phyloP scores from a whole-genome alignment of 169 alveolate genomes.

The Besnoitia besnoiti region DNA sequence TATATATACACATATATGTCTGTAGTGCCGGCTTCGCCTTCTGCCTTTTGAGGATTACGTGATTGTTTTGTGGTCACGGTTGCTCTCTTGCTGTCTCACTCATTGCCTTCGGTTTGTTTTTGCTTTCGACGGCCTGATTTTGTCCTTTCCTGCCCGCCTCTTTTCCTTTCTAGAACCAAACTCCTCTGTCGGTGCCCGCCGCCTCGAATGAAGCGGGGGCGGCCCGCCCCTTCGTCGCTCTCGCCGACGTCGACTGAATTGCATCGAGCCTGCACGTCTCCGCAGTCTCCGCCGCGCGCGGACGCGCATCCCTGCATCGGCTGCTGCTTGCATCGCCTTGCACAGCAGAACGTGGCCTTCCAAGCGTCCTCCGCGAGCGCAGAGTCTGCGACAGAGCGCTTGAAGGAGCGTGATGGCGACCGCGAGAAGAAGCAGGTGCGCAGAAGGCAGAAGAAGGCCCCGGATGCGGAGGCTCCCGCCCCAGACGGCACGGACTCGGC shows the following conservation, averaged over 20 bases:
- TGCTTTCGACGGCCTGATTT: not conserved
- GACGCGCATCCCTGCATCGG: constrained; percentile 37
- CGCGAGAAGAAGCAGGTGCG: not conserved
- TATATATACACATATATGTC: too few relatives aligned
- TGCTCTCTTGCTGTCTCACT: too few relatives aligned
- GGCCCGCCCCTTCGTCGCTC: not conserved
- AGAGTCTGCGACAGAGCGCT: not conserved
- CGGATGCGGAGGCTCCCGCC: not conserved
- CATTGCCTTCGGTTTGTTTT: too few relatives aligned
- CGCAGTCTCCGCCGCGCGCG: not conserved
- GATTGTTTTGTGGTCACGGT: too few relatives aligned
- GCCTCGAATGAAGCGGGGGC: not conserved
- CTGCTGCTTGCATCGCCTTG: constrained; percentile 41
- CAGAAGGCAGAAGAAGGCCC: not conserved
- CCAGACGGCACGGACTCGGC: not conserved
- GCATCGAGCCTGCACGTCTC: not conserved
- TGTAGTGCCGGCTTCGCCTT: too few relatives aligned
- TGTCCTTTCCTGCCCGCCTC: not conserved
- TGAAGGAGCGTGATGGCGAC: not conserved
- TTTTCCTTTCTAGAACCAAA: constrained; percentile 16
- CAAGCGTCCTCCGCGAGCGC: not conserved
- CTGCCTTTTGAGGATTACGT: too few relatives aligned
- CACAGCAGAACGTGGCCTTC: constrained; percentile 5
- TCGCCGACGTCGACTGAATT: not conserved
- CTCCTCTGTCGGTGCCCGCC: constrained; percentile 38